Evolutionary conservation across 2,329 filamentous ascomycete genomes (phyloP), one percentile per base, ranked within the genome.

Genomic region (Colletotrichum musae): DNA sequence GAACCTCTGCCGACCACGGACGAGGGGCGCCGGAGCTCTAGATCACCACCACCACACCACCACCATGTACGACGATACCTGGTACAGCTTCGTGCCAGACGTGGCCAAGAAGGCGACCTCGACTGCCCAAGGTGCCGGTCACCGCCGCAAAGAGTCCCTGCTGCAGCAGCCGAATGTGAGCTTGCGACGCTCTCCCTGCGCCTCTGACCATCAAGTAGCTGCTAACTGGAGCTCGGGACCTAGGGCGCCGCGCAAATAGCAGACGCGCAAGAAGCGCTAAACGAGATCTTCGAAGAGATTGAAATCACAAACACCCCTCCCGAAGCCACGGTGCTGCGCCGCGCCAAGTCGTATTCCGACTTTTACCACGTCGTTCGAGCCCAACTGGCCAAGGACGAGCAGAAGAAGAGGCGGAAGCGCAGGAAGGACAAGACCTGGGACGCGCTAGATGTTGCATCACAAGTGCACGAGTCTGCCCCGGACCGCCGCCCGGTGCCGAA

Each of bases 11-110:
- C 47, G 57, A 52, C 5, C 66, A 24, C 56, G 58, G 58, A 47
- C 39, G 18, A 26, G 21, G n/a, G 47, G 47, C 13, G 53, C 53
- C 45, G 50, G 53, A 63, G 45, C 57, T 52, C 61, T 28, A 48
- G 21, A 26, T 7, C 61, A 66, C 41, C 12, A 28, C 51, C 39
- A 13, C 32, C 6, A 21, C 6, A 21, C 32, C 45, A 16, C 28
- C 26, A 83, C 73, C 73, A 94, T 94, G 92, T 93, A 93, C 79
- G 93, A 95, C 80, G 93, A 95, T 80, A 90, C 92, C 36, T 95
- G 93, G 93, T 94, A 95, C 82, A 93, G 88, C 78, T 91, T 94
- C 77, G 89, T 93, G 72, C 88, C 92, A 28, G 89, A 92, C 64
- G 81, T 88, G 62, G 82, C 86, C 72, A 87, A 85, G 74, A 83